Percentiles rank a stretch among this genome's conserved stretches.
Conservation (phyloP, 176 grass and related monocot species). For the Metroxylon sagu region DNA sequence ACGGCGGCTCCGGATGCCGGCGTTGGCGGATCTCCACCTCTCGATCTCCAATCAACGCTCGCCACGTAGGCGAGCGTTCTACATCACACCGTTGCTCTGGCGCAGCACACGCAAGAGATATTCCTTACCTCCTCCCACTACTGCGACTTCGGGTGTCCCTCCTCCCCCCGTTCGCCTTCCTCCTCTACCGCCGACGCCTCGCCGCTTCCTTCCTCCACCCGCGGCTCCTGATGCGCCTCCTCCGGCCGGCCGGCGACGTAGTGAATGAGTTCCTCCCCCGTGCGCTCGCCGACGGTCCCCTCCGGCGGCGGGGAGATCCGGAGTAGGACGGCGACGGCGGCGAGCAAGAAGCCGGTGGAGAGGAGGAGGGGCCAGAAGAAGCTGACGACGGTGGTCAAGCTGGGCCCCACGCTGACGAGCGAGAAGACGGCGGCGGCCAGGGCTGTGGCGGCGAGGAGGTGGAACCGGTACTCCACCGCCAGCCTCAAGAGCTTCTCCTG, state of each 20-base stretch:
- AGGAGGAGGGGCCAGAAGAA: slow-evolving; percentile 41
- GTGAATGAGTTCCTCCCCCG: slow-evolving; percentile 25
- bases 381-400: slow-evolving; percentile 14
- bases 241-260: slow-evolving; percentile 24
- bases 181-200: background rate
- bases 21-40: too few relatives aligned
- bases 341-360: slow-evolving; percentile 33
- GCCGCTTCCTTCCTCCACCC: background rate
- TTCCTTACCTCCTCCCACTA: too few relatives aligned
- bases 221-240: slow-evolving; percentile 11
- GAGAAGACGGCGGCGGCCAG: slow-evolving; percentile 6
- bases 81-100: too few relatives aligned
- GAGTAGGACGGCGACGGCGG: slow-evolving; percentile 27
- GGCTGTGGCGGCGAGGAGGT: slow-evolving; percentile 7
- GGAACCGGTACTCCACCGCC: slow-evolving; percentile 9
- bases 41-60: too few relatives aligned
- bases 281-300: background rate
- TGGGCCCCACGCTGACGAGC: slow-evolving; percentile 25
- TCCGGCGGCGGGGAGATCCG: slow-evolving; percentile 29
- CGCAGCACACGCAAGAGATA: too few relatives aligned
- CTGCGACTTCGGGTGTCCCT: background rate
- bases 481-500: slow-evolving; percentile 10
- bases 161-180: background rate
- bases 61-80: too few relatives aligned
- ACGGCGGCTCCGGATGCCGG: too few relatives aligned